phyloP scores from a whole-genome alignment of 1,284 basidiomycete species.

The Ganoderma sp. region DNA sequence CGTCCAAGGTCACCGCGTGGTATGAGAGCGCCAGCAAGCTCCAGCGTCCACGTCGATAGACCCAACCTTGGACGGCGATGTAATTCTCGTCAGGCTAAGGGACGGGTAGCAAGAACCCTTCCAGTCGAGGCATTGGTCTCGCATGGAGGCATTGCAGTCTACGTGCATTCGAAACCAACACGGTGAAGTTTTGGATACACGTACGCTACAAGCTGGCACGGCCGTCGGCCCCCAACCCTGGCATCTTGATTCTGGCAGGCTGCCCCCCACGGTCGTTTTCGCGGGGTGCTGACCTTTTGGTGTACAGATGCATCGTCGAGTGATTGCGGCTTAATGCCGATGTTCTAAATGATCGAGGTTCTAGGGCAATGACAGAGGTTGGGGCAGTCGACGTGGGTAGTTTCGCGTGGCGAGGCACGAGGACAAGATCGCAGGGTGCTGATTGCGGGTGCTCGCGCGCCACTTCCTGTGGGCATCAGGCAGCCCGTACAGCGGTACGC shows the following conservation, averaged over 20 bases:
- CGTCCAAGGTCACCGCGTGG: neutral
- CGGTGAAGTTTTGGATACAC: neutral
- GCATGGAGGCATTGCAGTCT: neutral
- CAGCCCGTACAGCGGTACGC: neutral
- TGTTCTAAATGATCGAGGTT: neutral
- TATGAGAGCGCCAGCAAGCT: neutral
- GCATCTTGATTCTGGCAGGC: neutral
- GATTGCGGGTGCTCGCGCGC: constrained; percentile 2
- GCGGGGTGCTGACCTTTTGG: neutral
- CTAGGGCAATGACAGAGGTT: neutral
- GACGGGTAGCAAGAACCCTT: neutral
- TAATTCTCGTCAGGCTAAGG: neutral
- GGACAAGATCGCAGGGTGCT: constrained; percentile 1
- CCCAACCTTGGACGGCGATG: neutral
- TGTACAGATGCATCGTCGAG: neutral
- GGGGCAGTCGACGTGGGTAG: neutral
- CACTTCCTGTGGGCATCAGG: neutral
- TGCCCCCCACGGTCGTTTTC: neutral
- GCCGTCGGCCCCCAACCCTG: neutral
- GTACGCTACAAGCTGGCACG: neutral
- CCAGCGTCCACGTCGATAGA: neutral
- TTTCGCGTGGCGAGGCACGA: constrained; percentile 2
- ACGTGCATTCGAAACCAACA: neutral
- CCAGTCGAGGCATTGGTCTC: neutral
- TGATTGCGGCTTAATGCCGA: neutral